A percentile compares a stretch with the other conserved stretches of the same genome.
phyloP scores from a whole-genome alignment of 2,329 filamentous ascomycete genomes.

The Colletotrichum lini region DNA sequence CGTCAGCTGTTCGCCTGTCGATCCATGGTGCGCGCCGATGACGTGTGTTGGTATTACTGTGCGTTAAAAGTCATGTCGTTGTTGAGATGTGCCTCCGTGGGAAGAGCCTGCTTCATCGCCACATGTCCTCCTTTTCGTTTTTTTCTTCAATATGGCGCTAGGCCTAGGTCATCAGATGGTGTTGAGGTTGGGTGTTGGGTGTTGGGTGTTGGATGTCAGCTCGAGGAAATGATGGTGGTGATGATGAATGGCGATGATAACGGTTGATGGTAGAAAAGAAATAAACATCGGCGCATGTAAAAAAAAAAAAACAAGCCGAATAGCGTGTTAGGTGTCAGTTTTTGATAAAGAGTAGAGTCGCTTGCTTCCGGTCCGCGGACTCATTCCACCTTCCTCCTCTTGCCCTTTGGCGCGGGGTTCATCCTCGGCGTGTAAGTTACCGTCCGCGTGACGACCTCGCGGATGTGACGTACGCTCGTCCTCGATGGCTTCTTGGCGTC shows the following conservation, averaged over 20 bases:
- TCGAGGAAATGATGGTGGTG: conserved; percentile 1
- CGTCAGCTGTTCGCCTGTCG: conserved; percentile 6
- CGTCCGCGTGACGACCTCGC: conserved; percentile 94
- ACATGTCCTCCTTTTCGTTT: conserved; percentile 31
- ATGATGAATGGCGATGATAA: no score
- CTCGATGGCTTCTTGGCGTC: conserved; percentile 69
- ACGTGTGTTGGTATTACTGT: conserved; percentile 31
- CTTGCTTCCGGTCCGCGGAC: conserved; percentile 11
- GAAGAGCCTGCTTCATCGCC: conserved; percentile 42
- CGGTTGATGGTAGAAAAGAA: conserved; percentile 20
- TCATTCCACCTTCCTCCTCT: conserved; percentile 81
- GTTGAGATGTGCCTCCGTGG: conserved; percentile 31
- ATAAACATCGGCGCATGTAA: conserved; percentile 28
- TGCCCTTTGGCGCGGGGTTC: conserved; percentile 91
- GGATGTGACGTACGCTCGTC: conserved; percentile 78
- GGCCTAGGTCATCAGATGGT: conserved; percentile 31
- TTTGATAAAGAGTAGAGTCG: conserved; percentile 3
- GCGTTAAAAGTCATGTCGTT: conserved; percentile 39
- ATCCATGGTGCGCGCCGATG: conserved; percentile 32
- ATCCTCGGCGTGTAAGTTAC: conserved; percentile 92
- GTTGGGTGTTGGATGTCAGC: background rate
- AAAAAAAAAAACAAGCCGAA: background rate
- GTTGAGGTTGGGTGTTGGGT: background rate
- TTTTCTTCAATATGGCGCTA: conserved; percentile 19
- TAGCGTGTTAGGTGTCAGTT: conserved; percentile 10